Conservation (phyloP, 768 basidiomycete species). For the Tephrocybe rancida region DNA sequence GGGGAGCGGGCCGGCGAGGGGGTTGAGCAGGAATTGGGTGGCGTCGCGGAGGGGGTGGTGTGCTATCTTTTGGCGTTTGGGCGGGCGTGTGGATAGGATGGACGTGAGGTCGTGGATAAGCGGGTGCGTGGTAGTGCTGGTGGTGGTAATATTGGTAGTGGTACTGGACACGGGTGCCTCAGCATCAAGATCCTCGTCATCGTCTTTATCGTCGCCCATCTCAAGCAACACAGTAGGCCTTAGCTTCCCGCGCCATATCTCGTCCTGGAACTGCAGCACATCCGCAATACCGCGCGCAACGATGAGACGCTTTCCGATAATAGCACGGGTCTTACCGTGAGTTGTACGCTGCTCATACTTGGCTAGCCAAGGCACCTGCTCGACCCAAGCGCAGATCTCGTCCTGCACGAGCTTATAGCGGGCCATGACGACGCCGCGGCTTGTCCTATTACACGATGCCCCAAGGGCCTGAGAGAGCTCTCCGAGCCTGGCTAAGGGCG, state of each 20-base stretch:
- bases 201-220: conserved; percentile 29
- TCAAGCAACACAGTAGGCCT: conserved; percentile 42
- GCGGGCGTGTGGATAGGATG: conserved; percentile 2
- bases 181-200: conserved; percentile 12
- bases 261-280: conserved; percentile 67
- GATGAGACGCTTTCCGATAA: conserved; percentile 61
- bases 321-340: conserved; percentile 53
- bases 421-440: conserved; percentile 60
- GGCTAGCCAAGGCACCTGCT: conserved; percentile 75
- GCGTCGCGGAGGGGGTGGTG: conserved; percentile 42
- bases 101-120: not conserved
- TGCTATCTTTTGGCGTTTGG: conserved; percentile 17
- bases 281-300: conserved; percentile 73
- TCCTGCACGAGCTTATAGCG: conserved; percentile 72
- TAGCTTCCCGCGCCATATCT: conserved; percentile 51
- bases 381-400: conserved; percentile 57
- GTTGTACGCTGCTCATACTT: conserved; percentile 39
- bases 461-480: conserved; percentile 64
- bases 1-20: conserved; percentile 40
- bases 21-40: conserved; percentile 60
- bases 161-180: not conserved
- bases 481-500: conserved; percentile 51
- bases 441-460: conserved; percentile 43
- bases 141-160: not conserved
- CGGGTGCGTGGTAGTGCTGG: not conserved